Percentiles rank a stretch among this genome's conserved stretches.
phyloP scores from a whole-genome alignment of 192 early-diverging fungal genomes.

The Backusella westeae region DNA sequence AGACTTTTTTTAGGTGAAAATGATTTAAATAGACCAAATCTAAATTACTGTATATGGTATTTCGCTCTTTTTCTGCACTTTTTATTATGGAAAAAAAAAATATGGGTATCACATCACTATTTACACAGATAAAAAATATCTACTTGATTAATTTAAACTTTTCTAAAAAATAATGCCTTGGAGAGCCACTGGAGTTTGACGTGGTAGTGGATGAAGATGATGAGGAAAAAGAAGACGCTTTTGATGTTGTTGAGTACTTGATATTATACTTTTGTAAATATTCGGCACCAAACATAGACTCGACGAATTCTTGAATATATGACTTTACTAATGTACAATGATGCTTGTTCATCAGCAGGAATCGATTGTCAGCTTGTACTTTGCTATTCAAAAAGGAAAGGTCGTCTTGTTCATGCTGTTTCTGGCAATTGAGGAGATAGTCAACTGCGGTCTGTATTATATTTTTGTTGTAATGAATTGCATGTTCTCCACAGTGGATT shows the following conservation, averaged over 20 bases:
- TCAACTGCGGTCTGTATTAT: conserved; percentile 21
- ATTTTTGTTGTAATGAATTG: conserved; percentile 22
- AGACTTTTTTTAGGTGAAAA: no score
- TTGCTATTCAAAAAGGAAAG: background rate
- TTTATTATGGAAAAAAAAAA: background rate
- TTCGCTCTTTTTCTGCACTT: background rate
- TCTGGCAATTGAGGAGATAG: conserved; percentile 13
- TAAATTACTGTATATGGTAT: background rate
- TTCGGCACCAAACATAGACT: background rate
- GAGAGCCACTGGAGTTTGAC: background rate
- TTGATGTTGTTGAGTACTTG: background rate
- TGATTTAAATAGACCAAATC: background rate
- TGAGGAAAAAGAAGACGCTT: background rate
- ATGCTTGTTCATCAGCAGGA: background rate
- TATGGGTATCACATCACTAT: background rate
- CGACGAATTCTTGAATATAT: background rate
- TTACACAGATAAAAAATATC: background rate
- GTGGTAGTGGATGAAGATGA: background rate
- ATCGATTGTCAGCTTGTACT: background rate
- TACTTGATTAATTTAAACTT: background rate
- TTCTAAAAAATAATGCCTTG: background rate
- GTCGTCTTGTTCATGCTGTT: background rate
- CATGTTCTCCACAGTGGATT: conserved; percentile 30
- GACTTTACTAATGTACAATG: conserved; percentile 1
- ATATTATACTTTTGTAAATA: background rate